Conservation (phyloP, 2,329 filamentous ascomycete genomes). For the Sporothrix sp. region DNA sequence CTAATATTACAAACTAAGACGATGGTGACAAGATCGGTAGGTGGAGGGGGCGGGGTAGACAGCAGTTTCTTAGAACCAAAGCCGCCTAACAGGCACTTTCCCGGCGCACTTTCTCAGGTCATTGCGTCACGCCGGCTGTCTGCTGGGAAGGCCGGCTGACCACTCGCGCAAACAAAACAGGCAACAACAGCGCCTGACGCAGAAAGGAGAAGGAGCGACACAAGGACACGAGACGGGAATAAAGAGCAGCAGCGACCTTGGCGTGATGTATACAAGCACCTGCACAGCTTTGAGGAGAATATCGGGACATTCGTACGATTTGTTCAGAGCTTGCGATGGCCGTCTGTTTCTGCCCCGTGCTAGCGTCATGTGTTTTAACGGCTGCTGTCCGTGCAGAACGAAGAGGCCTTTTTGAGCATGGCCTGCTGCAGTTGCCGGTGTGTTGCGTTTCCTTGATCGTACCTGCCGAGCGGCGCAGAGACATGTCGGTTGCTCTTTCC, state of each 20-base stretch:
- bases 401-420: no score
- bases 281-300: no score
- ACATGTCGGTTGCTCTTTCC: no score
- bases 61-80: not conserved
- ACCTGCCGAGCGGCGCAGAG: no score
- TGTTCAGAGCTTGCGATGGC: no score
- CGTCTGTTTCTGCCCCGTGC: not conserved
- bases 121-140: conserved; percentile 2
- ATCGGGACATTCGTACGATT: no score
- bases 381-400: no score
- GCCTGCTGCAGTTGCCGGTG: no score
- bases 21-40: not conserved
- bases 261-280: not conserved
- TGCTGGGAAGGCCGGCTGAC: not conserved
- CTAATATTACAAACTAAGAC: not conserved
- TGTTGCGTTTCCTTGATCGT: no score
- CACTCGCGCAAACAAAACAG: not conserved
- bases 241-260: not conserved
- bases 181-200: not conserved
- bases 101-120: not conserved
- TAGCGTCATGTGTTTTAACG: not conserved
- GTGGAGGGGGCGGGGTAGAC: conserved; percentile 9
- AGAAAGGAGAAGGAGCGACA: not conserved
- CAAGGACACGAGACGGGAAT: not conserved
- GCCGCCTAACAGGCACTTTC: not conserved